Conservation (phyloP, 805 yeast genomes). For the Saccharomycopsis sp. region DNA sequence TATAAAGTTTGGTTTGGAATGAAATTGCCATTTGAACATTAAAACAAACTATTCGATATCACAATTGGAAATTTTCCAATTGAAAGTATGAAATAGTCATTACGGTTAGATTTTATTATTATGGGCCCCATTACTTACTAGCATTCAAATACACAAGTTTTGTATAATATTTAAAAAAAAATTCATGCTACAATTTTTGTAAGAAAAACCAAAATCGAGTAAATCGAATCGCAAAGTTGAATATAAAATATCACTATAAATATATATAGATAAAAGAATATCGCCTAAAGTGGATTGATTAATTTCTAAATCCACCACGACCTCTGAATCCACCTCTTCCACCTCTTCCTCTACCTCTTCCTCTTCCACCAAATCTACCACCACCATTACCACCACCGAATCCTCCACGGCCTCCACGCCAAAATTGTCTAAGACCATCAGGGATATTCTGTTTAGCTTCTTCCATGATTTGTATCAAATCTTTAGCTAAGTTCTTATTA, state of each 20-base stretch:
- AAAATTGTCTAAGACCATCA: conserved; percentile 67
- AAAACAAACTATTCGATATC: conserved; percentile 5
- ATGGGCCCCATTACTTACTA: no score
- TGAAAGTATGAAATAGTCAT: no score
- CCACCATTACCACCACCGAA: conserved; percentile 50
- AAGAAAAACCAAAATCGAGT: no score
- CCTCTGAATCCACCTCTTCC: conserved; percentile 36
- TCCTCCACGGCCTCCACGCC: conserved; percentile 68
- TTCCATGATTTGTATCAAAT: conserved; percentile 78
- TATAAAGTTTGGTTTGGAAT: conserved; percentile 52
- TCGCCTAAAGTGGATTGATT: no score
- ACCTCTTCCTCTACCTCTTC: conserved; percentile 43
- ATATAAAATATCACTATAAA: no score
- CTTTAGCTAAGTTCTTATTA: conserved; percentile 83
- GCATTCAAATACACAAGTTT: no score
- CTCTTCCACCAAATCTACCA: conserved; percentile 47
- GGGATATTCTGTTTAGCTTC: conserved; percentile 94
- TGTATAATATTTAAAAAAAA: no score
- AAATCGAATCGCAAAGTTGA: no score
- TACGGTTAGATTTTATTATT: no score
- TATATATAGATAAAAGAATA: no score
- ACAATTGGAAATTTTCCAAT: background rate
- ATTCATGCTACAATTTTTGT: no score
- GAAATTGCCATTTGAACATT: conserved; percentile 39
- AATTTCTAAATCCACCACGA: conserved; percentile 33